Base-by-base conservation (phyloP, 805 yeast genomes). In the Saccharomyces kudriavzevii region DNA sequence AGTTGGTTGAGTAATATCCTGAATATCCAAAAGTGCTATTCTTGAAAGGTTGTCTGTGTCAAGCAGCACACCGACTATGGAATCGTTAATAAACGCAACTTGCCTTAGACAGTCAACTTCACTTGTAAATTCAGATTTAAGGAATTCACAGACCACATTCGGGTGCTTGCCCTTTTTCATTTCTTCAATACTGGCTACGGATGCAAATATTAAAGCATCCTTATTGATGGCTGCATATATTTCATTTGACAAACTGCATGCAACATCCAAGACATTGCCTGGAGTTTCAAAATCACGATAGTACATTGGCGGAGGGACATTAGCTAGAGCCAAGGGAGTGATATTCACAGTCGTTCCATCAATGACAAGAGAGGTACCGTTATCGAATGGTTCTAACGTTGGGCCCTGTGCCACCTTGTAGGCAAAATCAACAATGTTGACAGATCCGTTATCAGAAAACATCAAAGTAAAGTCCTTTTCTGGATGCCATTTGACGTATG, bases 281-380 rank as follows among this genome's bases (percentile, higher is more conserved):
- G 74, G 75, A 11, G 82, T 71, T 9, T 77, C 80, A 50, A 89
- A 69, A 49, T 83, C 87, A 54, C 95, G 77, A 64, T 78, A 85
- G 25, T 88, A 78, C 65, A 89, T 82, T 46, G 99, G 99, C 0
- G 99, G 99, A 3, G 99, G 99, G 10, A 89, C 92, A 65, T 84
- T 89, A 1, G 96, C 96, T 29, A 84, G 66, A 1, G 86, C 77
- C 40, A 94, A 74, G 0, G 98, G 97, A 0, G 99, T 92, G 24
- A 90, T 71, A 59, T 82, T 80, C 13, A 85, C 79, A 11, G 77
- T 75, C 1, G 68, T 61, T 1, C 97, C 97, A 71, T 94, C 98
- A 35, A 85, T 75, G 0, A 92, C 97, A 22, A 87, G 71, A 9
- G 83, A 80, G 76, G 87, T 82, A 49, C 99, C 98, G 27, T 79